Base-by-base conservation (phyloP, 495 filamentous ascomycete species). In the Cairneyella variabilis region DNA sequence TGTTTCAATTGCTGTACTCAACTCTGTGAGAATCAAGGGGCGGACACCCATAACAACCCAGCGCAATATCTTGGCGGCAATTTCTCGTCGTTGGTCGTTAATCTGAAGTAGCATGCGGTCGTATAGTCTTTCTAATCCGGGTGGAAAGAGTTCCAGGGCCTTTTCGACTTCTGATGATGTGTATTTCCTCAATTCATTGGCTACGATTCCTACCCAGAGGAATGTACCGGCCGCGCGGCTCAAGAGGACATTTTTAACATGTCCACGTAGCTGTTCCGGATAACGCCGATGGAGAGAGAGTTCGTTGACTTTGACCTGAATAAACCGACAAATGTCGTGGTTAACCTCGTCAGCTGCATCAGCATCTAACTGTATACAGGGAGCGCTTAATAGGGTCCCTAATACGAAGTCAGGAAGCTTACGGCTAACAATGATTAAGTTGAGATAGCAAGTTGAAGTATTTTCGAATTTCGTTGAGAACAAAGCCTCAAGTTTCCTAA, bases 191-290 rank as follows among this genome's bases (percentile, higher is more conserved):
- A 77, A 64, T 54, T 70, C 69, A 36, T 71, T 57, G 9, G 68
- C 64, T 37, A 73, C 69, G 30, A 75, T 69, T 9, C 69, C 70
- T 40, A 77, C 66, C 68, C 71, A 77, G 22, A 76, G 54, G 54
- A 77, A 77, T 45, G 70, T 75, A 14, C 73, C 68, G 28, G 73
- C 54, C 6, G 74, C 64, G 40, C 69, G 54, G 28, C 55, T 62
- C 23, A 66, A 36, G 51, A 77, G 61, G 25, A 46, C 34, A 22
- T 64, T 26, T 40, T 61, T 54, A 44, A 75, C 60, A 10, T 62
- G 60, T 20, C 45, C 44, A 23, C 53, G 34, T 59, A 65, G 52
- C 36, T 28, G 38, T 30, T 50, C 30, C 20, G 36, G 48, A 40
- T 62, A 61, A 11, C 40, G 9, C 45, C 66, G 60, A 50, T 62